Evolutionary conservation across 139 green algal species (phyloP).

Genomic region (Tetraselmis chui): DNA sequence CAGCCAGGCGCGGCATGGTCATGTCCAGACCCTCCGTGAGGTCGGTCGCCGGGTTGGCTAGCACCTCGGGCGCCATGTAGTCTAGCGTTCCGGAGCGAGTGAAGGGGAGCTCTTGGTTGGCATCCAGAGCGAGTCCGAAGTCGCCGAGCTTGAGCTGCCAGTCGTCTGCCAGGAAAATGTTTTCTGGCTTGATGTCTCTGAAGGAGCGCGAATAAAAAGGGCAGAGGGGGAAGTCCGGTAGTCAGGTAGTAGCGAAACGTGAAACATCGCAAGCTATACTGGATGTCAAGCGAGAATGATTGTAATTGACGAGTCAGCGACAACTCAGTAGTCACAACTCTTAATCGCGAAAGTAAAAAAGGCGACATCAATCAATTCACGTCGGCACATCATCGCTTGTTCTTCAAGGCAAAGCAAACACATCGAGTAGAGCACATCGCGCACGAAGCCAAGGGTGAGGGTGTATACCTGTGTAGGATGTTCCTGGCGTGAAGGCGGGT

Average conservation of each 20-base stretch:
- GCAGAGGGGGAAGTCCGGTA: too few species aligned
- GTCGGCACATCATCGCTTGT: neutral
- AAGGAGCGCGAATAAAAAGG: too few species aligned
- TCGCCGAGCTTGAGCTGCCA: neutral
- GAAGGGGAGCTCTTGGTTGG: conserved; percentile 63
- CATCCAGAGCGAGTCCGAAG: neutral
- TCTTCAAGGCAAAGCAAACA: too few species aligned
- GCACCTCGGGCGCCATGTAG: conserved; percentile 46
- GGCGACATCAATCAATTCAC: too few species aligned
- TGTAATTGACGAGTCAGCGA: too few species aligned
- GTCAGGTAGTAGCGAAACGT: too few species aligned
- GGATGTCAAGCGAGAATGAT: too few species aligned
- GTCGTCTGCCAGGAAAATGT: conserved; percentile 66
- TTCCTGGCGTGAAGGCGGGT: conserved; percentile 48
- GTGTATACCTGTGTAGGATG: conserved; percentile 68
- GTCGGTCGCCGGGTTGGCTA: conserved; percentile 48
- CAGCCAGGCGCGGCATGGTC: conserved; percentile 21
- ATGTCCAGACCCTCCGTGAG: conserved; percentile 47
- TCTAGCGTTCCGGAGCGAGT: conserved; percentile 38
- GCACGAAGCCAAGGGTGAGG: too few species aligned
- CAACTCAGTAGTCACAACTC: too few species aligned
- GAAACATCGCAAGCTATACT: too few species aligned
- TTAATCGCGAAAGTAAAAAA: too few species aligned
- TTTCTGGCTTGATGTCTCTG: conserved; percentile 72
- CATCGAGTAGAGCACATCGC: too few species aligned